A percentile compares a stretch with the other conserved stretches of the same genome.
phyloP scores from a whole-genome alignment of 2,329 filamentous ascomycete genomes.

The Nemania abortiva region DNA sequence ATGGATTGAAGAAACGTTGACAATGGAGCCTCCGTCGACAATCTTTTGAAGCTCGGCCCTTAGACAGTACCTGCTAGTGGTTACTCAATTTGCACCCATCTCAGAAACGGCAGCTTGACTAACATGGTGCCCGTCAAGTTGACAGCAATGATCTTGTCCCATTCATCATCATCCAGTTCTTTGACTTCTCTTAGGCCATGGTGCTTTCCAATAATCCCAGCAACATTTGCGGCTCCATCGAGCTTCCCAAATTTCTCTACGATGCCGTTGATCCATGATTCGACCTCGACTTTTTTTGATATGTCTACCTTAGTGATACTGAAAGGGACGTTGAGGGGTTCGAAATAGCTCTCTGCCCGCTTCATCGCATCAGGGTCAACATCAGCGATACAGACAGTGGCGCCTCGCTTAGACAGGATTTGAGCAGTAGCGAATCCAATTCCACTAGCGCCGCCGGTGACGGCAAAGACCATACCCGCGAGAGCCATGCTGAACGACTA shows the following conservation, averaged over 20 bases:
- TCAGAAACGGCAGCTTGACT: conserved; percentile 15
- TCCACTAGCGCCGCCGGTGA: conserved; percentile 58
- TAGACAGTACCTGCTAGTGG: conserved; percentile 55
- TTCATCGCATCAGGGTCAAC: conserved; percentile 47
- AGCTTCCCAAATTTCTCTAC: conserved; percentile 64
- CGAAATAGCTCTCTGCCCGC: conserved; percentile 48
- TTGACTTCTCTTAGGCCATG: conserved; percentile 56
- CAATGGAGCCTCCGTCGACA: conserved; percentile 66
- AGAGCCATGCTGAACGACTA: conserved; percentile 41
- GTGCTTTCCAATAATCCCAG: conserved; percentile 61
- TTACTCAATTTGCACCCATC: conserved; percentile 28
- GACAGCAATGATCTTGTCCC: conserved; percentile 61
- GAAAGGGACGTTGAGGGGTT: conserved; percentile 44
- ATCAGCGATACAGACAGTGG: conserved; percentile 50
- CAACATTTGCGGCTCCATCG: conserved; percentile 67
- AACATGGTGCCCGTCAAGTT: conserved; percentile 65
- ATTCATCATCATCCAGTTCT: conserved; percentile 61
- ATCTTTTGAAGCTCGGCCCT: conserved; percentile 60
- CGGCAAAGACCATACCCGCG: conserved; percentile 54
- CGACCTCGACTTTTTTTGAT: conserved; percentile 60
- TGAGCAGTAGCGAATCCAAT: conserved; percentile 51
- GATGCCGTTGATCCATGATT: conserved; percentile 62
- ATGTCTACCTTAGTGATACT: conserved; percentile 61
- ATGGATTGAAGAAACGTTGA: conserved; percentile 67
- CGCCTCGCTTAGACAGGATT: conserved; percentile 49